phyloP scores from a whole-genome alignment of 2,329 filamentous ascomycete species.

The Talaromyces funiculosus region DNA sequence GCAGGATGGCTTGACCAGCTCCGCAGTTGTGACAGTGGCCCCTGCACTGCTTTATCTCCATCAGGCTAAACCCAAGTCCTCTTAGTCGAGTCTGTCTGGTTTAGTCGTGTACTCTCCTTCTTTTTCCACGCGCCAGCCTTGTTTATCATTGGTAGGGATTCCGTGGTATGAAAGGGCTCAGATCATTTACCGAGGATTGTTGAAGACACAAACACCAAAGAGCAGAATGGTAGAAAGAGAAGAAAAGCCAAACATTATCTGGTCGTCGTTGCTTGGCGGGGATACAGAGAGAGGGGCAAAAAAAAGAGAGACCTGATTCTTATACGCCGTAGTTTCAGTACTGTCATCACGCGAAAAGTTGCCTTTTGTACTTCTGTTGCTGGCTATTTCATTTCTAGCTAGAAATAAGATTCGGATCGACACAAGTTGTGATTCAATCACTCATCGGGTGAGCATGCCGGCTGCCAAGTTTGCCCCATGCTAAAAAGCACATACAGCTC shows the following conservation, averaged over 20 bases:
- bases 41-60: constrained; percentile 5
- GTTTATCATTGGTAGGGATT: not conserved
- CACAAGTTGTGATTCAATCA: not conserved
- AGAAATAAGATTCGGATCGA: not conserved
- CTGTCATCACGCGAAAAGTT: not conserved
- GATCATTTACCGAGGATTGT: not conserved
- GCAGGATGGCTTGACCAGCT: constrained; percentile 9
- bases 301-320: constrained; percentile 1
- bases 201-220: not conserved
- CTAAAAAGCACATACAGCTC: not conserved
- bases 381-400: not conserved
- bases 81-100: not conserved
- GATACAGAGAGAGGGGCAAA: not conserved
- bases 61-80: not conserved
- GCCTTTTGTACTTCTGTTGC: not conserved
- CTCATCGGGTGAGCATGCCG: not conserved
- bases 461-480: not conserved
- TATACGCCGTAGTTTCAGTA: not conserved
- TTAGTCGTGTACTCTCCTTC: not conserved
- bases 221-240: not conserved
- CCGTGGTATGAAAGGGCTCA: not conserved
- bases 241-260: not conserved
- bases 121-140: not conserved
- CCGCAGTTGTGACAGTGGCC: constrained; percentile 7
- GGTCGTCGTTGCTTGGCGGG: not conserved